Evolutionary conservation across 2,329 filamentous ascomycete genomes (phyloP).

Genomic region (Remersonia thermophila): DNA sequence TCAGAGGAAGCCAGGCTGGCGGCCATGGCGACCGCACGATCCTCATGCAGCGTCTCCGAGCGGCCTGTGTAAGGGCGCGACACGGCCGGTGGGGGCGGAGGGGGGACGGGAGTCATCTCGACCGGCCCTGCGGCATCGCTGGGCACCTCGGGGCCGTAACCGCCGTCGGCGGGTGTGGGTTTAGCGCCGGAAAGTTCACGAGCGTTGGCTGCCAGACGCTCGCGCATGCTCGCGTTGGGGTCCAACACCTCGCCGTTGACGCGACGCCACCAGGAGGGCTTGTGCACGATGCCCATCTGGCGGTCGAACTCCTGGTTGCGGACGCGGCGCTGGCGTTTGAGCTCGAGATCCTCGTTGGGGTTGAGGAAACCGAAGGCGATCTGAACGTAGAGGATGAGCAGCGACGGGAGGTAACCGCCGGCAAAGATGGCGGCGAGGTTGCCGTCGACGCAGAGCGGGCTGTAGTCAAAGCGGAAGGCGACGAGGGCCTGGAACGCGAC

Average conservation of each 20-base stretch:
- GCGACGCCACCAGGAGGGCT: constrained; percentile 56
- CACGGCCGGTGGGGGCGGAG: constrained; percentile 6
- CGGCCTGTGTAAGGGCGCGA: constrained; percentile 26
- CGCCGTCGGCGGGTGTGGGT: constrained; percentile 24
- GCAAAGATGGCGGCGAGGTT: constrained; percentile 44
- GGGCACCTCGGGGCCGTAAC: constrained; percentile 11
- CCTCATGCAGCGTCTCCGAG: constrained; percentile 23
- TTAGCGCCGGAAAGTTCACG: constrained; percentile 39
- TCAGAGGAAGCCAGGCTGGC: no score
- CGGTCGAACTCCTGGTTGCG: constrained; percentile 44
- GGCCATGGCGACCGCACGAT: no score
- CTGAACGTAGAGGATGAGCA: constrained; percentile 45
- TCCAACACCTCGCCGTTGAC: constrained; percentile 31
- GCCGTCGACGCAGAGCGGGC: constrained; percentile 42
- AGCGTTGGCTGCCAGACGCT: constrained; percentile 42
- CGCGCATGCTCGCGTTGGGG: constrained; percentile 32
- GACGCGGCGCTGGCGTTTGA: constrained; percentile 50
- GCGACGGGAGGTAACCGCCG: constrained; percentile 47
- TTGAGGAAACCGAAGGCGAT: constrained; percentile 44
- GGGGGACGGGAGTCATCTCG: constrained; percentile 22
- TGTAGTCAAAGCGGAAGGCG: constrained; percentile 46
- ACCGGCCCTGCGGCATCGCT: constrained; percentile 2
- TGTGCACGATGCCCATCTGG: constrained; percentile 47
- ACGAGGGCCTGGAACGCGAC: constrained; percentile 48
- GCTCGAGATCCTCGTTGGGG: constrained; percentile 57